phyloP scores from a whole-genome alignment of 768 basidiomycete genomes.

The Amanita rimosa region DNA sequence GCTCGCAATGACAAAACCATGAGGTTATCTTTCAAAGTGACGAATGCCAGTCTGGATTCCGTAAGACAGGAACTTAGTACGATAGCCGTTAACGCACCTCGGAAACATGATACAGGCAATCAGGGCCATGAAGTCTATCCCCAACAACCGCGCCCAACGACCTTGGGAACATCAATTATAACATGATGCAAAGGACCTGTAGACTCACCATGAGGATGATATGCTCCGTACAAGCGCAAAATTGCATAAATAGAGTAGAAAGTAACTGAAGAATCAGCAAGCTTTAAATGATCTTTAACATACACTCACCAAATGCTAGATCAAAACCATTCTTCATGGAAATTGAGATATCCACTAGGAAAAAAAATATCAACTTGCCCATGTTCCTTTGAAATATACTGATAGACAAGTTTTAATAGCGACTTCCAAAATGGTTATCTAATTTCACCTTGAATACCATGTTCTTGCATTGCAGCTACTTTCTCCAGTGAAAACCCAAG shows the following conservation, averaged over 20 bases:
- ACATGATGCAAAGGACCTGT: background rate
- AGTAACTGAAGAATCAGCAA: slow-evolving; percentile 38
- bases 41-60: slow-evolving; percentile 67
- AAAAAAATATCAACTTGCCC: slow-evolving; percentile 33
- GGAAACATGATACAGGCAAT: slow-evolving; percentile 91
- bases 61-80: background rate
- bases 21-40: slow-evolving; percentile 71
- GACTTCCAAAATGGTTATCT: background rate
- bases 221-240: slow-evolving; percentile 74
- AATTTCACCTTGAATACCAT: slow-evolving; percentile 70
- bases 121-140: slow-evolving; percentile 76
- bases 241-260: slow-evolving; percentile 66
- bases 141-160: slow-evolving; percentile 54
- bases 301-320: slow-evolving; percentile 63
- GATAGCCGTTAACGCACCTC: slow-evolving; percentile 29
- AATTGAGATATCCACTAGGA: slow-evolving; percentile 1
- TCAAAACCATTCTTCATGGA: slow-evolving; percentile 81
- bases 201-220: slow-evolving; percentile 40
- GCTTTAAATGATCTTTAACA: background rate
- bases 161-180: slow-evolving; percentile 22
- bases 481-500: slow-evolving; percentile 88
- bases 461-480: slow-evolving; percentile 91
- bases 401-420: background rate
- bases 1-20: slow-evolving; percentile 80
- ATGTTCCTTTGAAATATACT: slow-evolving; percentile 83